phyloP scores from a whole-genome alignment of 2,329 filamentous ascomycete genomes.

The Colletotrichum sp. region DNA sequence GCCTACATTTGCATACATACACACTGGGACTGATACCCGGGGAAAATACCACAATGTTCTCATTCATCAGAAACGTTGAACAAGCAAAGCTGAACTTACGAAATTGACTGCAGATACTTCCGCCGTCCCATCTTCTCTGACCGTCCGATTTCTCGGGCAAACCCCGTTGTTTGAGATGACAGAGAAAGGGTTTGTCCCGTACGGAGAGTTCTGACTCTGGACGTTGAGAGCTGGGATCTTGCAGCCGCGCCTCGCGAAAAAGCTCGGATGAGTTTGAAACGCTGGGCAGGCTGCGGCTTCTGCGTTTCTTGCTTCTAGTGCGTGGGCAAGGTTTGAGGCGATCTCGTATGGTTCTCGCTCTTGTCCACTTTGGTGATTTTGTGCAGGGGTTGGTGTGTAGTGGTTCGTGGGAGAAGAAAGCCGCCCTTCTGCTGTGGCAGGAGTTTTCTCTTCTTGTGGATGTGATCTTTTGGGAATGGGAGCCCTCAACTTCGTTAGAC shows the following conservation, averaged over 20 bases:
- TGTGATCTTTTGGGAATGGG: not conserved
- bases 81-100: too few relatives aligned
- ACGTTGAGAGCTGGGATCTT: not conserved
- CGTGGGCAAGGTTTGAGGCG: not conserved
- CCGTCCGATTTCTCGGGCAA: not conserved
- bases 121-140: not conserved
- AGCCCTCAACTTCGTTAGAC: not conserved
- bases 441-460: not conserved
- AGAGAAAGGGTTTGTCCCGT: not conserved
- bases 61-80: not conserved
- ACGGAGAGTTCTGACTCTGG: not conserved
- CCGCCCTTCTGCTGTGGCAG: accelerated
- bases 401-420: not conserved
- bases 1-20: not conserved
- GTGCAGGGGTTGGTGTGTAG: accelerated
- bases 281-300: not conserved
- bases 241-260: not conserved
- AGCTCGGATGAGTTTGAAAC: not conserved
- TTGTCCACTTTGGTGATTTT: accelerated
- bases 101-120: too few relatives aligned
- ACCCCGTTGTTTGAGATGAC: not conserved
- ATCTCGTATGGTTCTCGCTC: not conserved
- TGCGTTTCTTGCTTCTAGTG: not conserved
- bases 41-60: not conserved
- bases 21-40: not conserved